These are phyloP conservation scores for Rubus idaeus DNA, from an alignment of 306 rosid species.

Conservation along the genomic window DNA sequence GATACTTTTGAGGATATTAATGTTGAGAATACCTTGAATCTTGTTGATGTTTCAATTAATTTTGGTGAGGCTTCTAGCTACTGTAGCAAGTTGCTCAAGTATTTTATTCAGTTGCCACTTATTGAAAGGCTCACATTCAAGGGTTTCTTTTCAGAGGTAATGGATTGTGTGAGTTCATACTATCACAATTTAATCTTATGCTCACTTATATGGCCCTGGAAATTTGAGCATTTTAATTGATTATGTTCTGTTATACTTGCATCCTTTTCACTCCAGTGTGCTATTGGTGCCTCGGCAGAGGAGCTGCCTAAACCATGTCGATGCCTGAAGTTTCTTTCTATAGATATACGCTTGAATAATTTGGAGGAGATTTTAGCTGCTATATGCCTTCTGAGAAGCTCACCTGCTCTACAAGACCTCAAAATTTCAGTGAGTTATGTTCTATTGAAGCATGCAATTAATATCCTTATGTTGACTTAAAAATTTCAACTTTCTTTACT, in stretches of 20 bases:
- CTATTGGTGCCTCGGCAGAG: slow-evolving; percentile 7
- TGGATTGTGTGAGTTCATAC: not conserved
- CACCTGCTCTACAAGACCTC: slow-evolving; percentile 4
- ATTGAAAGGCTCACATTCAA: slow-evolving; percentile 50
- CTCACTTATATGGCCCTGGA: not conserved
- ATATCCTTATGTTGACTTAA: not conserved
- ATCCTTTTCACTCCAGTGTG: not conserved
- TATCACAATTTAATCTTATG: not conserved
- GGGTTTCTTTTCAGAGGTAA: slow-evolving; percentile 56
- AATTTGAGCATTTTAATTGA: not conserved
- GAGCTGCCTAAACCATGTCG: slow-evolving; percentile 1
- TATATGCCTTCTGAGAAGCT: slow-evolving; percentile 9
- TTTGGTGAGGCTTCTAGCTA: slow-evolving; percentile 27
- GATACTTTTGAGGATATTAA: slow-evolving; percentile 51
- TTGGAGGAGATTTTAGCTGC: slow-evolving; percentile 1
- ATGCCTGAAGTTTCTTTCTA: slow-evolving; percentile 11
- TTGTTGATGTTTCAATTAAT: slow-evolving; percentile 51
- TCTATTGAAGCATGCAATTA: not conserved
- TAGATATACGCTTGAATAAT: not conserved
- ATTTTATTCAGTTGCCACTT: slow-evolving; percentile 47
- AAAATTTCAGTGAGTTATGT: not conserved
- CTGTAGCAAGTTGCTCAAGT: slow-evolving; percentile 44
- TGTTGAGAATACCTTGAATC: slow-evolving; percentile 44
- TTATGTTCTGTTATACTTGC: not conserved
- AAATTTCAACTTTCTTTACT: not conserved